These are phyloP conservation scores for Pistacia integerrima DNA, from an alignment of 345 rosid genomes.

Conservation along the genomic window DNA sequence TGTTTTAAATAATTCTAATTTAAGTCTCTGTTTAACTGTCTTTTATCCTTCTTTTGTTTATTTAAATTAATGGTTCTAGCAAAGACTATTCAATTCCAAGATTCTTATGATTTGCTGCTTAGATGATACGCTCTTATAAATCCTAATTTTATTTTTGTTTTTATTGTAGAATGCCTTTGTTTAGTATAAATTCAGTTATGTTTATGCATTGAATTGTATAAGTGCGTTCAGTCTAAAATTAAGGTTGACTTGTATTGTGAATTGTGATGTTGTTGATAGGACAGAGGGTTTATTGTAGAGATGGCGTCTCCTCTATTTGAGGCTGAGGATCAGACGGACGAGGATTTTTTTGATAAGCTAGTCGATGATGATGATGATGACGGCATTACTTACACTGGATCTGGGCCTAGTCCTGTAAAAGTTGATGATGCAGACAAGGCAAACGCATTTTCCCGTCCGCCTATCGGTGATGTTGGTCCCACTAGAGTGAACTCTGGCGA, in stretches of 20 bases:
- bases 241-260: neutral
- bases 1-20: neutral
- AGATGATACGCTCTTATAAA: neutral
- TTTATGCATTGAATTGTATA: neutral
- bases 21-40: neutral
- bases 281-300: neutral
- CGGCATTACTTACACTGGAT: slow-evolving; percentile 3
- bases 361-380: slow-evolving; percentile 64
- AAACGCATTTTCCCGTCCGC: neutral
- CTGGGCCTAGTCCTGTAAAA: neutral
- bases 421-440: neutral
- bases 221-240: neutral
- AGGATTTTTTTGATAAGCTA: slow-evolving; percentile 93
- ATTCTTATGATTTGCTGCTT: neutral
- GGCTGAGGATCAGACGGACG: slow-evolving; percentile 92
- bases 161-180: neutral
- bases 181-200: neutral
- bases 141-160: neutral
- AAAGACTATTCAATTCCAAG: neutral
- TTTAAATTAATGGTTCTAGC: neutral
- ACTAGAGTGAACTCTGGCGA: neutral
- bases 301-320: slow-evolving; percentile 84
- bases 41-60: neutral
- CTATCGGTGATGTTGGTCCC: slow-evolving; percentile 4
- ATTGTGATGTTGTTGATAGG: slow-evolving; percentile 1